Evolutionary conservation across 805 yeast species (phyloP), one percentile per base, ranked within the genome.

Genomic region (Wickerhamiella nectarea): DNA sequence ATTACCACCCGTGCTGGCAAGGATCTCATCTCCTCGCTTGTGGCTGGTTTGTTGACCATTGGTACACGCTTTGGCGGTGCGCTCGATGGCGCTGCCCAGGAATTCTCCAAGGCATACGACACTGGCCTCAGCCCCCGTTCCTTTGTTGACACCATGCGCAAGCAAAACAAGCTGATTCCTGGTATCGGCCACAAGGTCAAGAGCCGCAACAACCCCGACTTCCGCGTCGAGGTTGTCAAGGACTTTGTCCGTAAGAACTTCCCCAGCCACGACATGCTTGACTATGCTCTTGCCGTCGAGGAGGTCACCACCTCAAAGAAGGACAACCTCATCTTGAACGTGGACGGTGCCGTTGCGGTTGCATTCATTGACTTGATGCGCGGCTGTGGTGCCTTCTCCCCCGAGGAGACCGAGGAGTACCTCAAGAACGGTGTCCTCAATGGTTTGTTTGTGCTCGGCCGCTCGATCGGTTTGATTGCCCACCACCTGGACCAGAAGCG

Each of bases 21-120:
- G 56, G 71, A 66, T 42, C 57, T 66, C 21, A 67, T 66, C 45
- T 67, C 71, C 18, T 65, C 71, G 10, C 60, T 66, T 25, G 71
- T 67, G 6, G 50, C 70, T 18, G 71, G 71, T 53, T 53, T 66
- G 44, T 56, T 66, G 44, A 66, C 71, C 40, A 66, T 66, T 37
- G 71, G 71, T 25, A 63, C 67, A 34, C 64, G 71, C 20, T 66
- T 66, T 47, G 71, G 71, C 41, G 71, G 71, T 48, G 71, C 71
- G 34, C 58, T 66, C 11, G 71, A 66, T 41, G 71, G 69, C 34
- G 71, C 71, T 34, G 71, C 71, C 25, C 57, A 60, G 45, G 71
- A 66, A 55, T 66, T 66, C 59, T 61, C 69, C 40, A 49, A 51
- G 35, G 71, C 71, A 36, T 64, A 53, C 52, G 71, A 67, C 54